These are phyloP conservation scores for Exutisphaerella laricina DNA, from an alignment of 2,329 filamentous ascomycete genomes.

Conservation along the genomic window DNA sequence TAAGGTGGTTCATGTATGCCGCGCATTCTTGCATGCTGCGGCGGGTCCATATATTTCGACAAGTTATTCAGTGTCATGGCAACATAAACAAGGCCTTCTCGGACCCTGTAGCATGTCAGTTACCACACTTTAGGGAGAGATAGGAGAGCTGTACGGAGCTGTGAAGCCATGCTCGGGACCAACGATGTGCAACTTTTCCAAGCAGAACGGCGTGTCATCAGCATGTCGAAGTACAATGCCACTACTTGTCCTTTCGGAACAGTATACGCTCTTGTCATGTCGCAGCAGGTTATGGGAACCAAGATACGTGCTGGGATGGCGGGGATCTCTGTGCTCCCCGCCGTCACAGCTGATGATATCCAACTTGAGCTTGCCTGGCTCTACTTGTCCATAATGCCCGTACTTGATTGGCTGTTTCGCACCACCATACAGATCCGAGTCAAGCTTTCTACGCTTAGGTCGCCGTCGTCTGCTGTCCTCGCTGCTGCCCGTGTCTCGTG, in stretches of 20 bases:
- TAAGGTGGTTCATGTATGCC: constrained; percentile 26
- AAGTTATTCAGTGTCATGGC: constrained; percentile 78
- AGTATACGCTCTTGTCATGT: constrained; percentile 80
- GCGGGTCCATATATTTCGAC: constrained; percentile 43
- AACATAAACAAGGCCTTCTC: constrained; percentile 89
- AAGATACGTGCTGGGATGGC: constrained; percentile 47
- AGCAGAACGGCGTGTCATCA: constrained; percentile 70
- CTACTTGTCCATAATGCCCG: constrained; percentile 80
- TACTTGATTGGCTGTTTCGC: constrained; percentile 58
- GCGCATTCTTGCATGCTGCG: constrained; percentile 22
- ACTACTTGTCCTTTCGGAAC: constrained; percentile 79
- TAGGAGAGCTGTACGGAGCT: constrained; percentile 62
- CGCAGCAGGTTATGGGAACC: constrained; percentile 75
- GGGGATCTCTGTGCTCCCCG: constrained; percentile 56
- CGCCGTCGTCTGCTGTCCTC: constrained; percentile 18
- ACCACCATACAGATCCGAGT: constrained; percentile 25
- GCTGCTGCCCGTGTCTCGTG: constrained; percentile 15
- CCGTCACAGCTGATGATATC: constrained; percentile 87
- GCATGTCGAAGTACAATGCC: constrained; percentile 81
- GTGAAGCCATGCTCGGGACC: constrained; percentile 77
- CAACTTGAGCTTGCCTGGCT: constrained; percentile 75
- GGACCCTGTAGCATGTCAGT: constrained; percentile 56
- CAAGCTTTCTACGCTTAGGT: constrained; percentile 38
- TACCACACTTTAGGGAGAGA: background rate
- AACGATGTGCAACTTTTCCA: constrained; percentile 83